phyloP scores from a whole-genome alignment of 305 asterid genomes.

The Fraxinus dipetala region DNA sequence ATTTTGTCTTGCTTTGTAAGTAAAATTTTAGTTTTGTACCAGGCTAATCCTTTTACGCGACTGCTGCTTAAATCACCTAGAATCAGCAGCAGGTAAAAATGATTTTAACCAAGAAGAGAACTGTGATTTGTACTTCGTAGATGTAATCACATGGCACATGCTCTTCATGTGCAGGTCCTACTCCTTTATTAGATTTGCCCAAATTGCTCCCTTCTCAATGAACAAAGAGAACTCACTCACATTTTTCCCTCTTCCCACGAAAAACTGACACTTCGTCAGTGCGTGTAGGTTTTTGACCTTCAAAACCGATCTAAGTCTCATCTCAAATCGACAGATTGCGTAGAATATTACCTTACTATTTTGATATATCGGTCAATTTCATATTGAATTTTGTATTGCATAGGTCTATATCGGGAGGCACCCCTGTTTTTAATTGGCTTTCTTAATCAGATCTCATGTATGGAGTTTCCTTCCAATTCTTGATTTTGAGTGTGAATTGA shows the following conservation, averaged over 20 bases:
- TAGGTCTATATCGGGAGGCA: neutral
- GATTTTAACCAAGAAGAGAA: neutral
- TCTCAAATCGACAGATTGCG: neutral
- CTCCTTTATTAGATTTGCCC: constrained; percentile 34
- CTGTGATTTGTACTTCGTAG: neutral
- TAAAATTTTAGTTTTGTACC: neutral
- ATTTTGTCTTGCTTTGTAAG: neutral
- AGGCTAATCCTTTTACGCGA: neutral
- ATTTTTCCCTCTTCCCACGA: neutral
- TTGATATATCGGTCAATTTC: neutral
- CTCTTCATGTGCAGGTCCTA: constrained; percentile 27
- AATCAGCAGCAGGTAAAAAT: neutral
- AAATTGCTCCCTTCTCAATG: constrained; percentile 27
- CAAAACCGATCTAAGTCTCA: neutral
- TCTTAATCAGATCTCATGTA: constrained; percentile 21
- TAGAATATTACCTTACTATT: neutral
- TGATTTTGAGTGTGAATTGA: constrained; percentile 28
- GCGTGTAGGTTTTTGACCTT: constrained; percentile 12
- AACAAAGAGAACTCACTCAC: constrained; percentile 12
- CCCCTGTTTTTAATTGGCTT: neutral
- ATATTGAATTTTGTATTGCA: neutral
- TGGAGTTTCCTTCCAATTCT: neutral
- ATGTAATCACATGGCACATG: constrained; percentile 29
- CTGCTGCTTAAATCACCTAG: neutral
- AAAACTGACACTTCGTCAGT: constrained; percentile 26